Evolutionary conservation across 768 basidiomycete genomes (phyloP).

Genomic region (Leccinum disarticulatum): DNA sequence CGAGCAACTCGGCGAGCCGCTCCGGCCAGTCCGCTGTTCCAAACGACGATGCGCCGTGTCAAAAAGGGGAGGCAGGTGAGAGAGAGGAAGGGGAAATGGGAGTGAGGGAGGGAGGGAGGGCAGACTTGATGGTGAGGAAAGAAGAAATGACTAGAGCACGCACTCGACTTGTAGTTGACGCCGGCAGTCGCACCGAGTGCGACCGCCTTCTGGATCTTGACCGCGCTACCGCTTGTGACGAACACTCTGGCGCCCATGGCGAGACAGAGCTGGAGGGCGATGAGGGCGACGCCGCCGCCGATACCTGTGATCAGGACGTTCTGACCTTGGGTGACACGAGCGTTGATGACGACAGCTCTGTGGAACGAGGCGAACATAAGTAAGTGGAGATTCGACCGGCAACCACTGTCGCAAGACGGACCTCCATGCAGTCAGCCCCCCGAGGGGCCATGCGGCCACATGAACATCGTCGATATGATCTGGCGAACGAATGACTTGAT

Average conservation of each 20-base stretch:
- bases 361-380: background rate
- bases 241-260: constrained; percentile 77
- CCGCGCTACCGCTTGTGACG: constrained; percentile 69
- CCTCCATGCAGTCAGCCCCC: constrained; percentile 84
- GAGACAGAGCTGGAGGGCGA: constrained; percentile 72
- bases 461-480: constrained; percentile 67
- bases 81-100: too few relatives aligned
- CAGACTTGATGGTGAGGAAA: background rate
- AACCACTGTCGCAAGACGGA: constrained; percentile 29
- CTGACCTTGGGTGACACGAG: constrained; percentile 57
- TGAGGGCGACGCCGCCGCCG: constrained; percentile 81
- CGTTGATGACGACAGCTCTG: constrained; percentile 72
- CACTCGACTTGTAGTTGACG: constrained; percentile 67
- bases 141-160: constrained; percentile 15
- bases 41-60: background rate
- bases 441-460: constrained; percentile 75
- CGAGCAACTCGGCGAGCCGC: constrained; percentile 45
- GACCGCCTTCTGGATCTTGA: constrained; percentile 61
- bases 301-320: constrained; percentile 81
- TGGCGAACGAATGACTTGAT: constrained; percentile 67
- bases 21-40: constrained; percentile 50
- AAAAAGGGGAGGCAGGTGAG: background rate
- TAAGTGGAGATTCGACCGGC: background rate
- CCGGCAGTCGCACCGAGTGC: constrained; percentile 74
- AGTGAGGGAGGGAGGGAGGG: too few relatives aligned